Percentiles rank a stretch among this genome's conserved stretches.
These are phyloP conservation scores for Dimocarpus longan DNA, from an alignment of 345 rosid genomes.

Conservation along the genomic window DNA sequence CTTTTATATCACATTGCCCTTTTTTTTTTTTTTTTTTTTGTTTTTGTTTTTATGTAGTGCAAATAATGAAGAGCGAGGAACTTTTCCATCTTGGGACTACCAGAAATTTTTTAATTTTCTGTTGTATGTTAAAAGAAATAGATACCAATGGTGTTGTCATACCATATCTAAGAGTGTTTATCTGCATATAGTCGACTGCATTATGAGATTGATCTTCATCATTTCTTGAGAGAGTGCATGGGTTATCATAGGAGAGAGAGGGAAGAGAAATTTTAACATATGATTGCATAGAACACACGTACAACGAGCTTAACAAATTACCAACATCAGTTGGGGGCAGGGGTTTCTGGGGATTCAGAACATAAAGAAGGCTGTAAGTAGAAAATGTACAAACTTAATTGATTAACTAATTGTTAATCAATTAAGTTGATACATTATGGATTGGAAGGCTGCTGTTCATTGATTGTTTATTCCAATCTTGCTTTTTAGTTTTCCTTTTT, in stretches of 20 bases:
- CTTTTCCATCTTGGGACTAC: not conserved
- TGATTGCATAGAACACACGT: not conserved
- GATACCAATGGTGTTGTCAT: not conserved
- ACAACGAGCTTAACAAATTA: not conserved
- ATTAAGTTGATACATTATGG: too few species aligned
- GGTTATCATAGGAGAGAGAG: too few species aligned
- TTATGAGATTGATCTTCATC: not conserved
- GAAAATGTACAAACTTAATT: not conserved
- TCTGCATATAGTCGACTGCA: not conserved
- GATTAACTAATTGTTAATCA: constrained; percentile 1
- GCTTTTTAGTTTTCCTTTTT: too few species aligned
- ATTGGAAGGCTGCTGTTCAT: too few species aligned
- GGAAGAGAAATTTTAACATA: not conserved
- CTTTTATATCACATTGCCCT: not conserved
- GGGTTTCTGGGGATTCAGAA: not conserved
- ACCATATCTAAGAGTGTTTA: not conserved
- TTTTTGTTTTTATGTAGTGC: not conserved
- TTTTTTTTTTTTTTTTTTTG: not conserved
- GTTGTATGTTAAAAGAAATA: not conserved
- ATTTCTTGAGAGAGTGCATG: not conserved
- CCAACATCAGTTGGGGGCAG: not conserved
- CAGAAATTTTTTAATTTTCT: too few species aligned
- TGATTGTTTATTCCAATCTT: too few species aligned
- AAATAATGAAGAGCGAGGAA: not conserved
- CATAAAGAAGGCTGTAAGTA: not conserved